Base-by-base conservation (phyloP, 2,329 filamentous ascomycete species). In the Drechslera avenae region DNA sequence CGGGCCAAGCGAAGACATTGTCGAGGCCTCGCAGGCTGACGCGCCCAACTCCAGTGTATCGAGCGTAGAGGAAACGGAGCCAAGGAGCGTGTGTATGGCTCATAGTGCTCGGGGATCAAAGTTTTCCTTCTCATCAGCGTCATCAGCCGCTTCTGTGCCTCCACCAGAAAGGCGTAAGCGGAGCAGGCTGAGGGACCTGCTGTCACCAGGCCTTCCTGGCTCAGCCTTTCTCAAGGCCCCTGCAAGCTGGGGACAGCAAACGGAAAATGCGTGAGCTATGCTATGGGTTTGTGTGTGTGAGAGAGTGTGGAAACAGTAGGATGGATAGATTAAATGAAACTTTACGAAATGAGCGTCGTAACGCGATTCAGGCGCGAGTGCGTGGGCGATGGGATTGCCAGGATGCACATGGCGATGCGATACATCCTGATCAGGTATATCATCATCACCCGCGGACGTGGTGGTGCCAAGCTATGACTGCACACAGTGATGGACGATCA, bases 61-160 rank as follows among this genome's bases (percentile, higher is more conserved):
- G 28, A 59, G 51, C 45, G 46, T 55, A 13, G 35, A 52, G 26
- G 59, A 59, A 31, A 43, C 47, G 16, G 46, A 34, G 16, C 51
- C 48, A 48, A 45, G 39, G 19, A 46, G 44, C 16, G 33, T 31
- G 37, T 36, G 42, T 23, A 50, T 42, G 19, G 33, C 44, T 39
- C 52, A 48, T 26, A 51, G 47, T 46, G 37, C 39, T 40, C 57
- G 37, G 13, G 34, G 41, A 16, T 56, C 60, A 31, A 59, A 44
- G 40, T 63, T 64, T 48, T 62, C 52, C 18, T 64, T 58, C 26
- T 64, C 61, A 26, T 59, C 62, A 42, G 57, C 55, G 54, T 64
- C 62, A 54, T 66, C 61, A 34, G 42, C 42, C 21, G 45, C 54
- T 46, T 49, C 55, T 10, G 35, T 46, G 56, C 44, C 51, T 43